Percentiles rank a stretch among this genome's conserved stretches.
These are phyloP conservation scores for Citrus inodora DNA, from an alignment of 345 rosid genomes.

Conservation along the genomic window DNA sequence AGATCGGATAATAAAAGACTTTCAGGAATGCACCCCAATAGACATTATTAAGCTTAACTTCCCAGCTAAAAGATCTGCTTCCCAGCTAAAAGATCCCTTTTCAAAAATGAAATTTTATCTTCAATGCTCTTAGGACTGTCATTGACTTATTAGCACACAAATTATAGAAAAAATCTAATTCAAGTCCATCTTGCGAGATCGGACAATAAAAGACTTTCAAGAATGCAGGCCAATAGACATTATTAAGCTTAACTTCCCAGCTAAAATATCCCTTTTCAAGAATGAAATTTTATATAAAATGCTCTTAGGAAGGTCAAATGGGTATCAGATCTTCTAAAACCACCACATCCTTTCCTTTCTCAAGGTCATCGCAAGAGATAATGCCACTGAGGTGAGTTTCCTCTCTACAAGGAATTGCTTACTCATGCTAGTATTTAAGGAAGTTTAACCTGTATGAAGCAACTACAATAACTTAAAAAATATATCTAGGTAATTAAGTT, in stretches of 20 bases:
- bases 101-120: not conserved
- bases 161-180: not conserved
- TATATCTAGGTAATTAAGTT: not conserved
- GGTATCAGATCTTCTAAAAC: not conserved
- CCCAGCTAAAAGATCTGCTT: not conserved
- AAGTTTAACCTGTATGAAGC: not conserved
- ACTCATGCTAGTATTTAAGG: not conserved
- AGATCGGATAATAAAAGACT: not conserved
- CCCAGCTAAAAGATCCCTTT: not conserved
- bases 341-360: not conserved
- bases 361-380: not conserved
- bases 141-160: not conserved
- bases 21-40: not conserved
- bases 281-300: not conserved
- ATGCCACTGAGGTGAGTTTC: not conserved
- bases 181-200: not conserved
- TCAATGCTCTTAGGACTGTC: not conserved
- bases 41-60: not conserved
- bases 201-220: not conserved
- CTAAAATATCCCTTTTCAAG: not conserved
- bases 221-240: not conserved
- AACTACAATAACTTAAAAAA: not conserved
- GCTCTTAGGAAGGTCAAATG: not conserved
- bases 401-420: not conserved
- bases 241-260: not conserved